phyloP scores from a whole-genome alignment of 2,329 filamentous ascomycete genomes.

The Fusarium metavorans region DNA sequence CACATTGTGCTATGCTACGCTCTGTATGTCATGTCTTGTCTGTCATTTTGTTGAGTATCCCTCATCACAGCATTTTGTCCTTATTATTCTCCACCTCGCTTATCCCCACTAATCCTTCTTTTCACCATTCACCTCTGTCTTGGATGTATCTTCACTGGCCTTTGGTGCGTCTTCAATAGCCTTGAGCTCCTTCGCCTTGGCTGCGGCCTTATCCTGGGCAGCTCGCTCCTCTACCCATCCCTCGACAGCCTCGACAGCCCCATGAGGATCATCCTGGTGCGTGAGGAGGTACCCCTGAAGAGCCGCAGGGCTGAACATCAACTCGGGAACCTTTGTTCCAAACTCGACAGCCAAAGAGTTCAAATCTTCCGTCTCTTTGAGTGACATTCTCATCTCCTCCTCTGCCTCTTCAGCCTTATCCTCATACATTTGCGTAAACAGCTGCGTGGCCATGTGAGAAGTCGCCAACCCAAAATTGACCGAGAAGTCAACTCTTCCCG shows the following conservation, averaged over 20 bases:
- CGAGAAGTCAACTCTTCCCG: slow-evolving; percentile 20
- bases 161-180: neutral
- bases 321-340: slow-evolving; percentile 13
- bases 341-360: slow-evolving; percentile 15
- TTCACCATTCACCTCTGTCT: neutral
- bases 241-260: slow-evolving; percentile 9
- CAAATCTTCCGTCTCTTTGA: neutral
- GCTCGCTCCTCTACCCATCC: slow-evolving; percentile 23
- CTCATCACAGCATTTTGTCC: neutral
- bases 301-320: slow-evolving; percentile 30
- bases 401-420: neutral
- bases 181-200: neutral
- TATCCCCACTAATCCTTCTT: neutral
- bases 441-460: neutral
- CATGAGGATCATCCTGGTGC: slow-evolving; percentile 20
- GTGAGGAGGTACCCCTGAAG: slow-evolving; percentile 33
- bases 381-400: neutral
- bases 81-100: neutral
- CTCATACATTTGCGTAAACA: slow-evolving; percentile 26
- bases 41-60: neutral
- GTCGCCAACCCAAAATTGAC: slow-evolving; percentile 25
- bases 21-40: neutral
- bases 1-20: neutral
- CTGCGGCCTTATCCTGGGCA: neutral
- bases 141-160: neutral